phyloP scores from a whole-genome alignment of 2,329 filamentous ascomycete species.

The Hymenoscyphus fraxineus region DNA sequence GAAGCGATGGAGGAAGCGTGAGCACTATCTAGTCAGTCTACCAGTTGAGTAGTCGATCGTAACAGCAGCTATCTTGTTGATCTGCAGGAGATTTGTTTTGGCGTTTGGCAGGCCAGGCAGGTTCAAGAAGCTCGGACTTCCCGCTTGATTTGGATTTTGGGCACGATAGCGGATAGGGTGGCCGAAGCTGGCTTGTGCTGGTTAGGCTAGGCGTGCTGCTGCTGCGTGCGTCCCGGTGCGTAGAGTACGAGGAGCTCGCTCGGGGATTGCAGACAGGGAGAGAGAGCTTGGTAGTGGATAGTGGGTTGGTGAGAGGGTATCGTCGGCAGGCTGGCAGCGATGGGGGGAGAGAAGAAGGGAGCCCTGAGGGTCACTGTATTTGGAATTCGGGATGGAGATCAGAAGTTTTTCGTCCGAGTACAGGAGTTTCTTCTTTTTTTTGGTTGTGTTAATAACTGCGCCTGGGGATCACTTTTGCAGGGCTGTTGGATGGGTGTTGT shows the following conservation, averaged over 20 bases:
- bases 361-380: no score
- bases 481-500: background rate
- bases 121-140: slow-evolving; percentile 17
- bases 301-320: background rate
- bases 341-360: background rate
- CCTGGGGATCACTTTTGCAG: background rate
- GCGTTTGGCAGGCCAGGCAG: slow-evolving; percentile 4
- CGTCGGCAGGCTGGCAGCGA: background rate
- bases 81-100: slow-evolving; percentile 12
- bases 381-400: background rate
- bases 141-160: slow-evolving; percentile 6
- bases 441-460: background rate
- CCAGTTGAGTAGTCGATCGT: background rate
- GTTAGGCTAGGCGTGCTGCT: slow-evolving; percentile 2
- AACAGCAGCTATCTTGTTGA: slow-evolving; percentile 4
- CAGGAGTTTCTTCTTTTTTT: background rate
- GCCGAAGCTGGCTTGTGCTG: slow-evolving; percentile 3
- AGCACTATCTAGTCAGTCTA: background rate
- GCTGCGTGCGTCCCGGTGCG: slow-evolving; percentile 11
- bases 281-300: background rate
- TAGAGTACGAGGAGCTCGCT: background rate
- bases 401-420: background rate
- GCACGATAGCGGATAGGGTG: slow-evolving; percentile 10
- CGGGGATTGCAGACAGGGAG: background rate
- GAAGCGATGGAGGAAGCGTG: slow-evolving; percentile 3